Conservation (phyloP, 495 filamentous ascomycete species). For the Trichoderma parareesei region DNA sequence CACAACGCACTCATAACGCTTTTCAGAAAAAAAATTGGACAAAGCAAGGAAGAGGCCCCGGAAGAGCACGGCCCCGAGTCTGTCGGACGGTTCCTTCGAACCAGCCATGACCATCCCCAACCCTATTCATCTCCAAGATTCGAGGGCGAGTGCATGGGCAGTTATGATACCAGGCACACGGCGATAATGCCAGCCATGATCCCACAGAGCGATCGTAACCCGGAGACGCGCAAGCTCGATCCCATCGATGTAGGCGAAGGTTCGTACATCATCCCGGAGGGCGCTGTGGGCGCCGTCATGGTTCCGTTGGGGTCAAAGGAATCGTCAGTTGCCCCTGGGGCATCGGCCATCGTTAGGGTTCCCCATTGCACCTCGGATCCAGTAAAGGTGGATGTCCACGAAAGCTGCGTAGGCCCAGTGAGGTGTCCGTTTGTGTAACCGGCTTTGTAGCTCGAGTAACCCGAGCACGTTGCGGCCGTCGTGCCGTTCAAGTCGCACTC, state of each 20-base stretch:
- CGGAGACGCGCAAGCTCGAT: slow-evolving; percentile 9
- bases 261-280: slow-evolving; percentile 13
- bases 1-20: slow-evolving; percentile 2
- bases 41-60: neutral
- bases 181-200: neutral
- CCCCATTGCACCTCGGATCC: slow-evolving; percentile 28
- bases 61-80: neutral
- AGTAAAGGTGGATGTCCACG: slow-evolving; percentile 26
- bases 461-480: slow-evolving; percentile 32
- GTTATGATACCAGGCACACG: neutral
- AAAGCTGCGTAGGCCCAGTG: slow-evolving; percentile 24
- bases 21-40: neutral
- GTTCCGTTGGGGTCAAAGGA: slow-evolving; percentile 20
- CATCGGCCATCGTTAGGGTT: slow-evolving; percentile 26
- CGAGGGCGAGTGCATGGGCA: neutral
- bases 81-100: neutral
- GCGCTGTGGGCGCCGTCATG: slow-evolving; percentile 11
- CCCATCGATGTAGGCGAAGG: neutral
- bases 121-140: neutral
- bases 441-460: slow-evolving; percentile 19
- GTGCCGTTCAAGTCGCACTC: slow-evolving; percentile 25
- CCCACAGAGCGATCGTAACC: slow-evolving; percentile 16
- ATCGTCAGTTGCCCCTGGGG: slow-evolving; percentile 18
- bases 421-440: slow-evolving; percentile 19
- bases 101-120: neutral